phyloP scores from a whole-genome alignment of 306 rosid genomes.

The Gastrolobium villosum region DNA sequence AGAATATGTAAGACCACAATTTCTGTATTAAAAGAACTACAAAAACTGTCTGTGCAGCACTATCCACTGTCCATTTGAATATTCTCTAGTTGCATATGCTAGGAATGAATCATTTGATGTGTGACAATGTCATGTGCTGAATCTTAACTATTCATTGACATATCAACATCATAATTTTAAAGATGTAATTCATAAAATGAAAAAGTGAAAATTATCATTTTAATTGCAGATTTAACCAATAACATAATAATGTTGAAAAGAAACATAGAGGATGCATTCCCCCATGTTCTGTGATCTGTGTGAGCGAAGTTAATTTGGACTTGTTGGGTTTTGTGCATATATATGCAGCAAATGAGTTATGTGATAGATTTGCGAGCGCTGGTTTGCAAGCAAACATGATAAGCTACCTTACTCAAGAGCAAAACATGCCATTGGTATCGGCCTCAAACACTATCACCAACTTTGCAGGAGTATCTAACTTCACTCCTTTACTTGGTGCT shows the following conservation, averaged over 20 bases:
- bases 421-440: conserved; percentile 74
- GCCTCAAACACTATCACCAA: conserved; percentile 78
- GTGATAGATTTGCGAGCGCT: conserved; percentile 75
- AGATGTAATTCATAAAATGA: too few species aligned
- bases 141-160: too few species aligned
- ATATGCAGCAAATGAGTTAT: conserved; percentile 78
- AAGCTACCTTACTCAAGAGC: conserved; percentile 68
- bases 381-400: conserved; percentile 82
- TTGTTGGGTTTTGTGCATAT: background rate
- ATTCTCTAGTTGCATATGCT: background rate
- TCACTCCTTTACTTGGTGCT: conserved; percentile 80
- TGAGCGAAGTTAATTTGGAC: conserved; percentile 4
- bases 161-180: too few species aligned
- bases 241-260: too few species aligned
- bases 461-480: conserved; percentile 69
- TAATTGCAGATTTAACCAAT: too few species aligned
- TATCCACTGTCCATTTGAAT: background rate
- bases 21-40: background rate
- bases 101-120: too few species aligned
- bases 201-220: too few species aligned
- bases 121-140: too few species aligned
- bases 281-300: background rate
- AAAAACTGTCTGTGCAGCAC: background rate
- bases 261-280: too few species aligned
- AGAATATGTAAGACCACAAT: background rate